Percentiles rank a stretch among this genome's conserved stretches.
Evolutionary conservation across 2,329 filamentous ascomycete genomes (phyloP).

Genomic region (Exutisphaerella laricina): DNA sequence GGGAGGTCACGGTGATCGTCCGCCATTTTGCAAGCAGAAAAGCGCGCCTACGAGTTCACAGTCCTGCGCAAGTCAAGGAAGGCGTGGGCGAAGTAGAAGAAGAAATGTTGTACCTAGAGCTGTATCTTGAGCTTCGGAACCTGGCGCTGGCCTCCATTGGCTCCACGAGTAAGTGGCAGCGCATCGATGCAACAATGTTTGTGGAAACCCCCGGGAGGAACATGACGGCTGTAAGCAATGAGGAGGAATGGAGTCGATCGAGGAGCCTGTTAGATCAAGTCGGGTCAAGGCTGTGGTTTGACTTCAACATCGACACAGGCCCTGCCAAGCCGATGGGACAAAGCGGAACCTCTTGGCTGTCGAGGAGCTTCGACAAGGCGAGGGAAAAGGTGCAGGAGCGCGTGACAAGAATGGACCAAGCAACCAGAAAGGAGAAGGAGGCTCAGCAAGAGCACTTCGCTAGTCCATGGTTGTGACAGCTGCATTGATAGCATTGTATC

Average conservation of each 20-base stretch:
- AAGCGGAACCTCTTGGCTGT: neutral
- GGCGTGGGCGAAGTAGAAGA: neutral
- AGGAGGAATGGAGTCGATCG: neutral
- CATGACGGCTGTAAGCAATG: neutral
- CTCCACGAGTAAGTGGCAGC: no score
- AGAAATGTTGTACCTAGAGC: neutral
- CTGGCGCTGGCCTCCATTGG: neutral
- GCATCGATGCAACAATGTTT: constrained; percentile 2
- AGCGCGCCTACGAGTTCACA: neutral
- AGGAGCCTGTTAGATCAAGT: neutral
- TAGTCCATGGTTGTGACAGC: neutral
- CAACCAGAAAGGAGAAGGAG: neutral
- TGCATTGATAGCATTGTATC: no score
- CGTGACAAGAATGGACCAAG: neutral
- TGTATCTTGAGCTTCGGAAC: constrained; percentile 1
- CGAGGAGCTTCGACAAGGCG: constrained; percentile 1
- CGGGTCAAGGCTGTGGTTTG: neutral
- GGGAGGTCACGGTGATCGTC: neutral
- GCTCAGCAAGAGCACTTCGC: constrained; percentile 1
- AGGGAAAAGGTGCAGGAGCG: neutral
- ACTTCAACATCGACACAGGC: constrained; percentile 1
- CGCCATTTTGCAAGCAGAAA: constrained; percentile 1
- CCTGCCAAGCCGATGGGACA: neutral
- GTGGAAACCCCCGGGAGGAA: neutral
- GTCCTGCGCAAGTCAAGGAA: neutral